phyloP scores from a whole-genome alignment of 2,329 filamentous ascomycete species.

The Pseudogymnoascus sp. region DNA sequence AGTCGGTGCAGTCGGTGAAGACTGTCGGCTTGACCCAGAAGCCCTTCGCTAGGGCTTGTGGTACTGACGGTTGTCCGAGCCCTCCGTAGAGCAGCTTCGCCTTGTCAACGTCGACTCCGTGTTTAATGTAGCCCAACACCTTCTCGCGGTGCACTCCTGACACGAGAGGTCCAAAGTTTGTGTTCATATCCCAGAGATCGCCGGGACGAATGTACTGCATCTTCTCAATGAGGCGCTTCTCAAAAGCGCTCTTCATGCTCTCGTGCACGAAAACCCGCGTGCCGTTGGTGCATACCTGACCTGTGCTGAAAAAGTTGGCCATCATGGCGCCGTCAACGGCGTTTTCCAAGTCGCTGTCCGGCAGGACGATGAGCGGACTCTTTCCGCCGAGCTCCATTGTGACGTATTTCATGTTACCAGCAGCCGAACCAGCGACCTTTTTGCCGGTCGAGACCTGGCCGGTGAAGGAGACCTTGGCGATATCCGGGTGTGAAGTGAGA shows the following conservation, averaged over 20 bases:
- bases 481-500: slow-evolving; percentile 61
- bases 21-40: slow-evolving; percentile 80
- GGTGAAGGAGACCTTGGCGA: slow-evolving; percentile 85
- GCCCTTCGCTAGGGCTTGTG: slow-evolving; percentile 44
- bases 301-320: slow-evolving; percentile 86
- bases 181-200: slow-evolving; percentile 60
- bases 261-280: slow-evolving; percentile 77
- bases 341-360: slow-evolving; percentile 68
- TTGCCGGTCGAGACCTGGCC: slow-evolving; percentile 77
- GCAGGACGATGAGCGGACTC: slow-evolving; percentile 71
- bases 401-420: slow-evolving; percentile 77
- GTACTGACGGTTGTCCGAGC: slow-evolving; percentile 41
- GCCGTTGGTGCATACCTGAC: slow-evolving; percentile 89
- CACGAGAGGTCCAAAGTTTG: slow-evolving; percentile 80
- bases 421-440: slow-evolving; percentile 71
- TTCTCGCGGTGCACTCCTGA: slow-evolving; percentile 69
- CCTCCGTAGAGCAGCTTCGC: slow-evolving; percentile 72
- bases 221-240: slow-evolving; percentile 61
- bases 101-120: slow-evolving; percentile 66
- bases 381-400: slow-evolving; percentile 92
- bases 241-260: slow-evolving; percentile 58
- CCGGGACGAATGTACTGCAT: slow-evolving; percentile 65
- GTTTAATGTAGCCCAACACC: slow-evolving; percentile 67
- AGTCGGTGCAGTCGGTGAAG: slow-evolving; percentile 78
- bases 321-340: slow-evolving; percentile 90